Base-by-base conservation (phyloP, 1,284 basidiomycete genomes). In the Irpex rosettiformis region DNA sequence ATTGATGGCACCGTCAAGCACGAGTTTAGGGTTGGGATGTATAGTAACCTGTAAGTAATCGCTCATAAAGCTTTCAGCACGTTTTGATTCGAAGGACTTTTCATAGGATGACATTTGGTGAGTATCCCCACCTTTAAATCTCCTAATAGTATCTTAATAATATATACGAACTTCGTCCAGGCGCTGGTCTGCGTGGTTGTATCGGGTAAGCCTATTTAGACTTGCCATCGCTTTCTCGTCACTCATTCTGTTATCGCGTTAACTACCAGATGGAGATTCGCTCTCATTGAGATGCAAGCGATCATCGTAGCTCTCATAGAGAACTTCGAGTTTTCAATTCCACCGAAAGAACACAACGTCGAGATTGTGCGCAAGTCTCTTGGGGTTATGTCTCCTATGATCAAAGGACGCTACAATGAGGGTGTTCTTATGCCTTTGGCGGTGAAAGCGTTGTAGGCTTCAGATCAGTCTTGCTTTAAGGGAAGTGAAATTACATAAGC, bases 41-140 rank as follows among this genome's bases (percentile, higher is more conserved):
- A 80, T 60, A 75, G 74, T 6, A 82, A 82, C 67, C 65, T 84
- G 83, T 84, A 62, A 65, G 81, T 27, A 18, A 4, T 21, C 16
- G 33, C 33, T 37, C 16, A 16, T 16, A 37, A 37, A 37, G 10
- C 10, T 8, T 37, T 8, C 10, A 37, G 10, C 16, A 11, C 4
- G 11, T 37, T 8, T 16, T 37, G 33, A 37, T 16, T 37, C 11
- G 5, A 37, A 11, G 33, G 10, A 37, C 33, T 8, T 16, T 11
- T 16, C 2, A 37, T 37, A 37, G 33, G 33, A 37, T 37, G 33
- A 37, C 33, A 11, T 37, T 37, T 16, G 33, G 33, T 37, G 33
- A 8, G 33, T 37, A 37, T 37, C 16, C 33, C 3, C 5, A n/a
- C n/a, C n/a, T n/a, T n/a, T n/a, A n/a, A n/a, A n/a, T n/a, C 33